Percentiles rank a stretch among this genome's conserved stretches.
These are phyloP conservation scores for Tolypocladium pustulatum DNA, from an alignment of 2,329 filamentous ascomycete species.

Conservation along the genomic window DNA sequence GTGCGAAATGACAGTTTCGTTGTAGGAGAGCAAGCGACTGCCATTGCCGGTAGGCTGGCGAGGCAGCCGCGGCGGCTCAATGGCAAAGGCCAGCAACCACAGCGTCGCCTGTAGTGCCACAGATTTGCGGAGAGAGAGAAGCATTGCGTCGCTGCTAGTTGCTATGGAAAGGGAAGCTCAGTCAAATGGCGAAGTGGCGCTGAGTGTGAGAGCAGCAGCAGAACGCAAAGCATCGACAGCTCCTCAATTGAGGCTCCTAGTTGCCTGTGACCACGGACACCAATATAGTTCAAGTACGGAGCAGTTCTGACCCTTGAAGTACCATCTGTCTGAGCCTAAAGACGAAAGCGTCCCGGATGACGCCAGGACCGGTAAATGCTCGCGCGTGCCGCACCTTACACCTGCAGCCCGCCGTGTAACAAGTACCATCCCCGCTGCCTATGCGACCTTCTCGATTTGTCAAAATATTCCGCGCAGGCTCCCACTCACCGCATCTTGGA, in stretches of 20 bases:
- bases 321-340: background rate
- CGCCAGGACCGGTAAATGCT: background rate
- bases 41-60: conserved; percentile 46
- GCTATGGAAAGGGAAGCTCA: background rate
- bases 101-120: conserved; percentile 10
- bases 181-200: background rate
- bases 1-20: conserved; percentile 41
- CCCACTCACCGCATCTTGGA: background rate
- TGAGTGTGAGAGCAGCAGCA: background rate
- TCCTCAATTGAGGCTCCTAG: too few species aligned
- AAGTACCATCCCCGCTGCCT: background rate
- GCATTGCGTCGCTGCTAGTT: background rate
- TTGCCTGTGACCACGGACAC: too few species aligned
- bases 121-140: background rate
- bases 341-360: background rate
- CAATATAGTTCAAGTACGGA: too few species aligned
- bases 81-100: conserved; percentile 16
- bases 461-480: background rate
- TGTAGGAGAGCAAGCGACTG: conserved; percentile 46
- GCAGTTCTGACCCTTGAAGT: background rate
- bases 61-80: conserved; percentile 41
- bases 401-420: background rate
- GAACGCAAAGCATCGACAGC: too few species aligned
- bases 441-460: background rate
- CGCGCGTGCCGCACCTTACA: background rate